These are phyloP conservation scores for Nitzschia palea DNA, from an alignment of 108 stramenopile species.

Conservation along the genomic window DNA sequence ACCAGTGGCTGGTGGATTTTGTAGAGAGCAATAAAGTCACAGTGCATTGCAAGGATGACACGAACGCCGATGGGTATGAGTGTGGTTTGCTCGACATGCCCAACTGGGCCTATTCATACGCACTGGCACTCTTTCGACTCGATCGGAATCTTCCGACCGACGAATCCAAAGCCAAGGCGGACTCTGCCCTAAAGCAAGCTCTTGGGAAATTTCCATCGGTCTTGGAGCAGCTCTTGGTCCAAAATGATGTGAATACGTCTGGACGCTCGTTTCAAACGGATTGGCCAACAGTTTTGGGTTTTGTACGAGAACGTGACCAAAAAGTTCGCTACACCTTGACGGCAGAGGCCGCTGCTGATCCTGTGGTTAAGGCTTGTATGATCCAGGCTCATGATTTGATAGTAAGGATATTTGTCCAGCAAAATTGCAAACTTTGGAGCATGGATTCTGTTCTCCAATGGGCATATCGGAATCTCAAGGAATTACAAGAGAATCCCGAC, in stretches of 20 bases:
- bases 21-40: conserved; percentile 42
- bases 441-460: conserved; percentile 20
- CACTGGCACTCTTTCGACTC: conserved; percentile 66
- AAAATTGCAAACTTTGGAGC: conserved; percentile 52
- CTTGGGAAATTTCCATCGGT: conserved; percentile 45
- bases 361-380: conserved; percentile 12
- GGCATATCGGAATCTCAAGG: conserved; percentile 27
- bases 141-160: conserved; percentile 15
- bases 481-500: not conserved
- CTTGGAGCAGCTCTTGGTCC: conserved; percentile 31
- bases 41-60: conserved; percentile 27
- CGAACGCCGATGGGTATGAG: conserved; percentile 32
- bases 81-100: conserved; percentile 61
- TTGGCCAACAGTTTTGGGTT: conserved; percentile 49
- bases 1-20: conserved; percentile 46
- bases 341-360: not conserved
- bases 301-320: not conserved
- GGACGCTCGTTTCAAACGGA: conserved; percentile 48
- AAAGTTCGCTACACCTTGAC: not conserved
- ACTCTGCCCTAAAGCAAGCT: conserved; percentile 34
- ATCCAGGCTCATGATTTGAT: conserved; percentile 34
- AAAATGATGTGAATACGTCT: conserved; percentile 44
- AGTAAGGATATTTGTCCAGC: conserved; percentile 44
- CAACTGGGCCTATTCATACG: conserved; percentile 77
- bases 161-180: conserved; percentile 17